phyloP scores from a whole-genome alignment of 2,329 filamentous ascomycete species.

The Neofusicoccum kwambonambiense region DNA sequence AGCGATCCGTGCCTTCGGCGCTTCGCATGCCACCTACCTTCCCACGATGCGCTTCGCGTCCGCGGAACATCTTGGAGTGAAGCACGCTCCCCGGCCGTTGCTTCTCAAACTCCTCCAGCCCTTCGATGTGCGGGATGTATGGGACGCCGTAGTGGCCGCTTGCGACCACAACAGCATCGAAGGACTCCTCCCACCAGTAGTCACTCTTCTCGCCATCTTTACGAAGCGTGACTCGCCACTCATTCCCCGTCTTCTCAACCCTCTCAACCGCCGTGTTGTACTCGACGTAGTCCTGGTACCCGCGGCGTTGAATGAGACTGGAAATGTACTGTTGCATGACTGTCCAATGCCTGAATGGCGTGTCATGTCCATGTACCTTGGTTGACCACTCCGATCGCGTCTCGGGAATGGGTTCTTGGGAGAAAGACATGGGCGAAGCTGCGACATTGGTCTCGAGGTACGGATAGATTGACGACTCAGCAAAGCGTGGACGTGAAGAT shows the following conservation, averaged over 20 bases:
- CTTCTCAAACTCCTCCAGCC: slow-evolving; percentile 50
- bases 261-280: slow-evolving; percentile 63
- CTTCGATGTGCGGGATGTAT: slow-evolving; percentile 52
- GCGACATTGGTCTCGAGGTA: slow-evolving; percentile 66
- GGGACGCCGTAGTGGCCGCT: slow-evolving; percentile 62
- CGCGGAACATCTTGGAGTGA: slow-evolving; percentile 57
- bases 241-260: slow-evolving; percentile 49
- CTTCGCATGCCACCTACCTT: not conserved
- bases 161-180: slow-evolving; percentile 62
- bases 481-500: slow-evolving; percentile 49
- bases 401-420: slow-evolving; percentile 54
- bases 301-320: slow-evolving; percentile 51
- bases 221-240: slow-evolving; percentile 57
- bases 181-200: slow-evolving; percentile 63
- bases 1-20: not conserved
- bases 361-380: slow-evolving; percentile 54
- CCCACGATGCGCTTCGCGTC: slow-evolving; percentile 43
- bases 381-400: slow-evolving; percentile 44
- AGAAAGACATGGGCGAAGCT: slow-evolving; percentile 59
- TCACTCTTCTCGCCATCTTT: slow-evolving; percentile 41
- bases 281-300: slow-evolving; percentile 53
- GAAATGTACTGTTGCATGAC: slow-evolving; percentile 58
- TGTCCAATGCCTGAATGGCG: slow-evolving; percentile 62
- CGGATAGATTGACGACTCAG: slow-evolving; percentile 61
- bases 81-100: slow-evolving; percentile 50